phyloP scores from a whole-genome alignment of 306 rosid genomes.

The Lathyrus tuberosus region DNA sequence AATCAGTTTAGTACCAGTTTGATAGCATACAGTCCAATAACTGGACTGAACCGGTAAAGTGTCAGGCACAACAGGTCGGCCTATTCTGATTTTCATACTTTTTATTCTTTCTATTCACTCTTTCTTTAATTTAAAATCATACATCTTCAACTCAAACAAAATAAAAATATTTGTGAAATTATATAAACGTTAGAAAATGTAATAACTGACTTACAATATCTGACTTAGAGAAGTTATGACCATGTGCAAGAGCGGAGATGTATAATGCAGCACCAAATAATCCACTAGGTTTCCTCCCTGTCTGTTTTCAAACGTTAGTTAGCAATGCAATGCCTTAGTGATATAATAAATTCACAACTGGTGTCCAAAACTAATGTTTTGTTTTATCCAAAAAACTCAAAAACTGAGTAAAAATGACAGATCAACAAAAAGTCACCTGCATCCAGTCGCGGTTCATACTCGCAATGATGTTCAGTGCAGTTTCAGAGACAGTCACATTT shows the following conservation, averaged over 20 bases:
- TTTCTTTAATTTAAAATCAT: not conserved
- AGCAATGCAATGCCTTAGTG: constrained; percentile 15
- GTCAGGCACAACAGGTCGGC: too few relatives aligned
- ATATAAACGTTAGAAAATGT: constrained; percentile 18
- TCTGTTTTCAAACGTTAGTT: constrained; percentile 52
- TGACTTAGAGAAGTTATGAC: constrained; percentile 61
- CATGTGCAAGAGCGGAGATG: constrained; percentile 76
- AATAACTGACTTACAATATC: constrained; percentile 73
- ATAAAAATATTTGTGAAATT: constrained; percentile 9
- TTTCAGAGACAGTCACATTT: constrained; percentile 56
- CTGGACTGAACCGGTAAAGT: too few relatives aligned
- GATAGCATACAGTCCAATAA: too few relatives aligned
- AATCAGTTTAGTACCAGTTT: too few relatives aligned
- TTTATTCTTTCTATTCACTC: not conserved
- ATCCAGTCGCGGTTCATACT: constrained; percentile 96
- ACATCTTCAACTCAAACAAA: constrained; percentile 4
- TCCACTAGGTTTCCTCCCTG: constrained; percentile 95
- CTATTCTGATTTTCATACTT: not conserved
- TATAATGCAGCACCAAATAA: constrained; percentile 90
- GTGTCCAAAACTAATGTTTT: constrained; percentile 20
- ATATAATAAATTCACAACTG: not conserved
- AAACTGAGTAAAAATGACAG: not conserved
- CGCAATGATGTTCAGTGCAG: constrained; percentile 70
- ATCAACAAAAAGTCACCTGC: constrained; percentile 61
- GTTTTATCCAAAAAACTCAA: not conserved